Evolutionary conservation across 805 yeast species (phyloP).

Genomic region (Saccharomycopsis malanga): DNA sequence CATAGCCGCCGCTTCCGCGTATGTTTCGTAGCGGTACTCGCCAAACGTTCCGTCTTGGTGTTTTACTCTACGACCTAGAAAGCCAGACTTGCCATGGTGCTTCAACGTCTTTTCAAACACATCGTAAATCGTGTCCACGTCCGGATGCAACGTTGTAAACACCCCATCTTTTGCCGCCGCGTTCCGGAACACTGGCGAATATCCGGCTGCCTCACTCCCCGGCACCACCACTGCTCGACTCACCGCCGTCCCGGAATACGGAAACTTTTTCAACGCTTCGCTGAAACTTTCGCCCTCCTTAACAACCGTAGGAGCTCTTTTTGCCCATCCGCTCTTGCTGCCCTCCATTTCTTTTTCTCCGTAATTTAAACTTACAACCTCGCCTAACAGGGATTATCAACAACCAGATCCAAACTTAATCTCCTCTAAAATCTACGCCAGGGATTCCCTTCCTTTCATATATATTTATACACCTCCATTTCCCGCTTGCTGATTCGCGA

Average conservation of each 20-base stretch:
- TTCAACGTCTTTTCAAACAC: conserved; percentile 28
- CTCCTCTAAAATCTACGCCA: no score
- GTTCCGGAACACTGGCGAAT: conserved; percentile 47
- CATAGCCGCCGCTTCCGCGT: conserved; percentile 31
- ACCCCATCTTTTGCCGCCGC: conserved; percentile 27
- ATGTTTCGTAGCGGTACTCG: conserved; percentile 26
- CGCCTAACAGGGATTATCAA: no score
- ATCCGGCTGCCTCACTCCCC: conserved; percentile 36
- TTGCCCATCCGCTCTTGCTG: no score
- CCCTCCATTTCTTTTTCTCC: no score
- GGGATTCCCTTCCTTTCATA: no score
- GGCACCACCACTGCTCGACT: conserved; percentile 20
- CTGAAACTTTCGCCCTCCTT: background rate
- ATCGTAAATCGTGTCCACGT: conserved; percentile 30
- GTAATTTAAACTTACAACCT: no score
- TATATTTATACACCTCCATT: no score
- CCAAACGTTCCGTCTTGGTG: conserved; percentile 8
- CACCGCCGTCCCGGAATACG: background rate
- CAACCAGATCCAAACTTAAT: no score
- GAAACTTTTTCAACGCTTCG: background rate
- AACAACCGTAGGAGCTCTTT: background rate
- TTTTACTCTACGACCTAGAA: conserved; percentile 28
- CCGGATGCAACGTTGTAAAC: conserved; percentile 28
- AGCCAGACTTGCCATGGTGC: conserved; percentile 24
- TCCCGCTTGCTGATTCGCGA: no score